Conservation (phyloP, 345 rosid genomes). For the Combretum micranthum region DNA sequence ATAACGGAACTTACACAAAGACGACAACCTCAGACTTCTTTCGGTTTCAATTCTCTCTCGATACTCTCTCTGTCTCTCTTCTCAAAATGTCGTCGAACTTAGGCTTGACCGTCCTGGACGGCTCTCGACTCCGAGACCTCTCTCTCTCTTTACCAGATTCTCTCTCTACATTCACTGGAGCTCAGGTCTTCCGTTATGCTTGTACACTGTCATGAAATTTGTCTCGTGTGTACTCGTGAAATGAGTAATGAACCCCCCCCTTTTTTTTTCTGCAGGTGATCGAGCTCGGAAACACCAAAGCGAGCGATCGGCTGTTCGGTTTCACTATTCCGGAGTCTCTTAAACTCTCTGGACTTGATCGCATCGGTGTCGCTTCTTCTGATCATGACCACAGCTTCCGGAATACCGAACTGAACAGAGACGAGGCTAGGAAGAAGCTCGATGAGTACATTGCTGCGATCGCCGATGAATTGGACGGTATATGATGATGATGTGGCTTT, state of each 20-base stretch:
- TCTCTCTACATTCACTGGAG: constrained; percentile 30
- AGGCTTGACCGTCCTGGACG: constrained; percentile 60
- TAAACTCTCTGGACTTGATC: constrained; percentile 44
- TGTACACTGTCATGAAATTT: too few relatives aligned
- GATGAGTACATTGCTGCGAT: constrained; percentile 44
- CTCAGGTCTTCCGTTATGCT: constrained; percentile 26
- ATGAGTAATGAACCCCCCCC: neutral
- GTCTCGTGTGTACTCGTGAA: too few relatives aligned
- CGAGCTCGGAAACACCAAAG: constrained; percentile 49
- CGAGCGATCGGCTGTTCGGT: constrained; percentile 39
- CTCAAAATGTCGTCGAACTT: constrained; percentile 45
- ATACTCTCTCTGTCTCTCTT: neutral
- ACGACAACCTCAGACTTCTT: too few relatives aligned
- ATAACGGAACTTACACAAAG: too few relatives aligned
- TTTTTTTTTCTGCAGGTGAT: constrained; percentile 18
- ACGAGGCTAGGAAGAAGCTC: constrained; percentile 35
- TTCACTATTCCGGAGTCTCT: constrained; percentile 54
- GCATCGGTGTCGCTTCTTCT: constrained; percentile 19
- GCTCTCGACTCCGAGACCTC: constrained; percentile 48
- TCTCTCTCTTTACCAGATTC: constrained; percentile 32
- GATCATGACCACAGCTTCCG: constrained; percentile 31
- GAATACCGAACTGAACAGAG: constrained; percentile 17
- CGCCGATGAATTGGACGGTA: constrained; percentile 65
- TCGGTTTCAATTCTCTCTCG: neutral
- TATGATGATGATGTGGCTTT: too few relatives aligned